These are phyloP conservation scores for Exsudoporus frostii DNA, from an alignment of 768 basidiomycete genomes.

Conservation along the genomic window DNA sequence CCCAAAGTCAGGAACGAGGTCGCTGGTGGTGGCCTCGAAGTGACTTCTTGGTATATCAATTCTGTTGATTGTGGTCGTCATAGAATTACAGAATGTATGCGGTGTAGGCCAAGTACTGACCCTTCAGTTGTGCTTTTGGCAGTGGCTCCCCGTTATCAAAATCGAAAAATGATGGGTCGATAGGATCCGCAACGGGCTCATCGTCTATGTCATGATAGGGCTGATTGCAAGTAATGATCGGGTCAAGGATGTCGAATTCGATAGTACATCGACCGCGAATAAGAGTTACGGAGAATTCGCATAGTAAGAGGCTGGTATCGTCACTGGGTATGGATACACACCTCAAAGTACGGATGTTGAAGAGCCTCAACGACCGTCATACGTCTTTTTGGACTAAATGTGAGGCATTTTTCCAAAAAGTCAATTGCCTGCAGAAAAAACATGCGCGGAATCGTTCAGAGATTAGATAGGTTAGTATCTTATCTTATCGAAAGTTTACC, in stretches of 20 bases:
- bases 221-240: constrained; percentile 33
- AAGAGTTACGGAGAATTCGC: background rate
- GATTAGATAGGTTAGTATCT: background rate
- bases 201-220: constrained; percentile 88
- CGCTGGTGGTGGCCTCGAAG: constrained; percentile 15
- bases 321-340: constrained; percentile 27
- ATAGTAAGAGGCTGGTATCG: background rate
- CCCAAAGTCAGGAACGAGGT: constrained; percentile 15
- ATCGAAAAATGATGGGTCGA: constrained; percentile 79
- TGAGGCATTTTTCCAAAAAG: constrained; percentile 75
- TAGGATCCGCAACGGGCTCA: constrained; percentile 75
- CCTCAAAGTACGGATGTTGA: constrained; percentile 85
- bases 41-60: constrained; percentile 53
- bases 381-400: constrained; percentile 82
- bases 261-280: background rate
- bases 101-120: constrained; percentile 29
- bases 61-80: constrained; percentile 13
- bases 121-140: constrained; percentile 68
- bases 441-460: background rate
- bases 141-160: constrained; percentile 69
- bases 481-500: constrained; percentile 31
- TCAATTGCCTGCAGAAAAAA: constrained; percentile 56
- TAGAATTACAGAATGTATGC: background rate
- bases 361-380: constrained; percentile 87
- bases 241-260: background rate